Evolutionary conservation across 352 stramenopile genomes (phyloP), one percentile per base, ranked within the genome.

Genomic region (Globisporangium cylindrosporum): DNA sequence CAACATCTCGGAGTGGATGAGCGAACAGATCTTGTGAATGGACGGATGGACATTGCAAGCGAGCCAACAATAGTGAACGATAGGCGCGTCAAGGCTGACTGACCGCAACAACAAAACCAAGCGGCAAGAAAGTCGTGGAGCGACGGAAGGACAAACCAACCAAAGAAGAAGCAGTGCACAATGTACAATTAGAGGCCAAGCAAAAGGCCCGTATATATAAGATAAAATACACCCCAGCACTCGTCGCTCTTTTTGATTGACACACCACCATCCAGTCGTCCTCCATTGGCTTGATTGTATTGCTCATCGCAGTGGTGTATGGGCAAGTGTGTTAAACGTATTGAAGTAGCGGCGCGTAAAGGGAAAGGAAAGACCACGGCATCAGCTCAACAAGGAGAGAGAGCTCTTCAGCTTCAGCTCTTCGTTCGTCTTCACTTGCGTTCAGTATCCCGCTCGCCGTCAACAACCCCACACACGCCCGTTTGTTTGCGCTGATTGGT

Each of bases 1-100:
- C 56, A 92, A 92, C 70, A 85, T 90, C 57, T 51, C 48, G 12
- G 60, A 81, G 70, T 92, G 84, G 84, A 36, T 15, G 27, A 51
- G 38, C 25, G 64, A 69, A 56, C n/a, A 43, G 7, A 57, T 54
- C 43, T 46, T 63, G 54, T 68, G 51, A 67, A 25, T 34, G 32
- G 4, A 20, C 22, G n/a, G 57, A 48, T n/a, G 41, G 41, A 8
- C 41, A 48, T 48, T 48, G 36, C 41, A 48, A 48, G 41, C 4
- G 36, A 41, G 9, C 10, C 41, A 48, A 48, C 41, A 48, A 48
- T 48, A 48, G 41, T 48, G 15, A 48, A 48, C 41, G 41, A 48
- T 48, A 48, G 41, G 41, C 41, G 41, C 14, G 41, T 48, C 41
- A 48, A 48, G 41, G 20, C 41, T n/a, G 41, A n/a, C 41, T 48